These are phyloP conservation scores for sorghum (Sorghum bicolor) DNA, from an alignment of 176 grass and related monocot genomes.

Conservation along the genomic window Sorghum_bicolor_NCBIv3 NC_012873.2:62206501-62207000, in stretches of 20 bases:
- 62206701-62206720: not conserved
- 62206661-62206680: not conserved
- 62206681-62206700: not conserved
- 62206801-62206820: slow-evolving; percentile 55
- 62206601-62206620: slow-evolving; percentile 85
- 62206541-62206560: slow-evolving; percentile 94
- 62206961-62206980: slow-evolving; percentile 29
- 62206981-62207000: not conserved
- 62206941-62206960: slow-evolving; percentile 47
- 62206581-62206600: slow-evolving; percentile 86
- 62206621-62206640: slow-evolving; percentile 73
- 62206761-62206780: slow-evolving; percentile 95
- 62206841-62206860: slow-evolving; percentile 7
- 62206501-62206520: slow-evolving; percentile 28
- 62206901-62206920: slow-evolving; percentile 34
- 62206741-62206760: slow-evolving; percentile 93
- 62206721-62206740: slow-evolving; percentile 35
- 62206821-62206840: too few species aligned
- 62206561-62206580: slow-evolving; percentile 87
- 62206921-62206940: slow-evolving; percentile 41
- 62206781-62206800: slow-evolving; percentile 99
- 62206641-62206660: not conserved
- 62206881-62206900: slow-evolving; percentile 30
- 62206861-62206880: slow-evolving; percentile 11
- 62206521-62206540: slow-evolving; percentile 93